Evolutionary conservation across 2,329 filamentous ascomycete species (phyloP).

Genomic region (Atkinsonella texensis): DNA sequence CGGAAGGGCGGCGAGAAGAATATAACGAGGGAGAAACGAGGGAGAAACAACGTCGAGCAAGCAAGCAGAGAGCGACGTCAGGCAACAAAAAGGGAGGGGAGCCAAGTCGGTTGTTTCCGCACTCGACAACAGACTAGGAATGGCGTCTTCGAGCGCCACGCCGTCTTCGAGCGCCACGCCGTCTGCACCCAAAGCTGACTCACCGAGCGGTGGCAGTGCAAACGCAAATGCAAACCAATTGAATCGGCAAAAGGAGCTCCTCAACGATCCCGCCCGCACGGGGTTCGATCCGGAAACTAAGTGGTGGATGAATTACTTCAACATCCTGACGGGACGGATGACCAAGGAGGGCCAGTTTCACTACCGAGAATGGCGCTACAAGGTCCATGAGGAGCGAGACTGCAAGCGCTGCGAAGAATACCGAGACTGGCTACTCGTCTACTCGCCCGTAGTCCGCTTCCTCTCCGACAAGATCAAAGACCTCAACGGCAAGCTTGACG

Average conservation of each 20-base stretch:
- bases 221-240: slow-evolving; percentile 1
- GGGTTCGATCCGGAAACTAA: slow-evolving; percentile 49
- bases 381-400: slow-evolving; percentile 63
- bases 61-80: neutral
- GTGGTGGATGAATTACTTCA: slow-evolving; percentile 79
- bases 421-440: slow-evolving; percentile 71
- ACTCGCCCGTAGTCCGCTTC: slow-evolving; percentile 81
- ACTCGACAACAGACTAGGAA: neutral
- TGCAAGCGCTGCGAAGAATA: slow-evolving; percentile 70
- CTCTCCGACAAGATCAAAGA: slow-evolving; percentile 68
- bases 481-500: slow-evolving; percentile 65
- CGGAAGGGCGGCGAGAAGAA: neutral
- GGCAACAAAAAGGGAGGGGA: neutral
- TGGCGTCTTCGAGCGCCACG: slow-evolving; percentile 6
- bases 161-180: slow-evolving; percentile 3
- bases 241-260: slow-evolving; percentile 22
- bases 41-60: neutral
- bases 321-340: slow-evolving; percentile 63
- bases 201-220: slow-evolving; percentile 4
- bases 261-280: slow-evolving; percentile 48
- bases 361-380: slow-evolving; percentile 69
- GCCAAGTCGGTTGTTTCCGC: neutral
- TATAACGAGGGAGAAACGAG: neutral
- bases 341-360: slow-evolving; percentile 55
- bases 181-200: slow-evolving; percentile 8